Evolutionary conservation across 129 eudicot species (phyloP).

Genomic region (Kitagawia praeruptora): DNA sequence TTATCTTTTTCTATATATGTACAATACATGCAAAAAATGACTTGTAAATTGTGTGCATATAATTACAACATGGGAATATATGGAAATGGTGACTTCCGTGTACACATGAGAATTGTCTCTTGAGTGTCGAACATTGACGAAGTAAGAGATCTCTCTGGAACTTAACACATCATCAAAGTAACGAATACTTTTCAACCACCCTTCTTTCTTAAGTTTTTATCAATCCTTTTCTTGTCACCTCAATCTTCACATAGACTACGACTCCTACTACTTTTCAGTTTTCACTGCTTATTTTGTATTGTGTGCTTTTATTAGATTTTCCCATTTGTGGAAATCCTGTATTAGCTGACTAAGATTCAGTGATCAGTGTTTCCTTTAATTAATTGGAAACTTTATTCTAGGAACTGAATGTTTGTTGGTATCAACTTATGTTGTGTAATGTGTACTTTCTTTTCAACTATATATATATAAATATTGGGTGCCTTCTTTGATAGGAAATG

Average conservation of each 20-base stretch:
- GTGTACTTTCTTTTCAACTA: not conserved
- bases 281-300: not conserved
- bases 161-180: constrained; percentile 39
- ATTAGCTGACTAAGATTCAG: not conserved
- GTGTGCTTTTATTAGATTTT: not conserved
- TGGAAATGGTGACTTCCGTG: constrained; percentile 5
- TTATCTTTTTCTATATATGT: not conserved
- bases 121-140: constrained; percentile 31
- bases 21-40: not conserved
- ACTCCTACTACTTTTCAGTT: not conserved
- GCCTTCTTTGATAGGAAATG: constrained; percentile 1
- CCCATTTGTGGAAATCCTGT: not conserved
- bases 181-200: constrained; percentile 28
- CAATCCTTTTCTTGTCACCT: constrained; percentile 35
- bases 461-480: not conserved
- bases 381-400: not conserved
- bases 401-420: not conserved
- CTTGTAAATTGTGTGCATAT: not conserved
- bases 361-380: not conserved
- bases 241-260: not conserved
- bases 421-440: not conserved
- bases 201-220: constrained; percentile 15
- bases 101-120: constrained; percentile 17
- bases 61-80: not conserved
- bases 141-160: constrained; percentile 62